phyloP scores from a whole-genome alignment of 768 basidiomycete genomes.

The Agaricus subrufescens region DNA sequence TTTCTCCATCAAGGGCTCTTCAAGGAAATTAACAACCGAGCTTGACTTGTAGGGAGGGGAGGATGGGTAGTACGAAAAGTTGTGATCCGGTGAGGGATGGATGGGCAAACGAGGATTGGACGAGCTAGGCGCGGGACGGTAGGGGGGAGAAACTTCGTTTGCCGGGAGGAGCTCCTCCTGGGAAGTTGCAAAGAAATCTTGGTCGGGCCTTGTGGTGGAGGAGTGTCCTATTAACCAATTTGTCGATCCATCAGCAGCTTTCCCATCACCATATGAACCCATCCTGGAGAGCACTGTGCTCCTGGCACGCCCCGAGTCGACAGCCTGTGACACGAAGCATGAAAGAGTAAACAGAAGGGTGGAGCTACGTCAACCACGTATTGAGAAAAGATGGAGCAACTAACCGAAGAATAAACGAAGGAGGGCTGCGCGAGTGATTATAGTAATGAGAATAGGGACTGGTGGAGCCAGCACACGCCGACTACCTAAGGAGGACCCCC shows the following conservation, averaged over 20 bases:
- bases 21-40: neutral
- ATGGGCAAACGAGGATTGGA: slow-evolving; percentile 22
- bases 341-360: no score
- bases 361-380: no score
- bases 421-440: neutral
- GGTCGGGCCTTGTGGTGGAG: neutral
- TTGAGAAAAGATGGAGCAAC: no score
- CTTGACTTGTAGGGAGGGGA: slow-evolving; percentile 22
- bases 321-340: no score
- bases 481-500: no score
- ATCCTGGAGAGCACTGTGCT: neutral
- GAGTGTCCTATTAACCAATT: neutral
- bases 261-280: neutral
- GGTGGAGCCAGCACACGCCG: neutral
- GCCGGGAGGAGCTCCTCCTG: slow-evolving; percentile 2
- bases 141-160: slow-evolving; percentile 30
- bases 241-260: neutral
- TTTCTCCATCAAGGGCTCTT: neutral
- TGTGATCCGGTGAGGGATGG: slow-evolving; percentile 13
- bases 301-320: no score
- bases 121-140: slow-evolving; percentile 27
- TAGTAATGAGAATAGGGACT: neutral
- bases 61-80: slow-evolving; percentile 15
- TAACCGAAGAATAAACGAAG: no score
- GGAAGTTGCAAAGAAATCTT: slow-evolving; percentile 5